Base-by-base conservation (phyloP, 2,329 filamentous ascomycete genomes). In the Apiospora marii region DNA sequence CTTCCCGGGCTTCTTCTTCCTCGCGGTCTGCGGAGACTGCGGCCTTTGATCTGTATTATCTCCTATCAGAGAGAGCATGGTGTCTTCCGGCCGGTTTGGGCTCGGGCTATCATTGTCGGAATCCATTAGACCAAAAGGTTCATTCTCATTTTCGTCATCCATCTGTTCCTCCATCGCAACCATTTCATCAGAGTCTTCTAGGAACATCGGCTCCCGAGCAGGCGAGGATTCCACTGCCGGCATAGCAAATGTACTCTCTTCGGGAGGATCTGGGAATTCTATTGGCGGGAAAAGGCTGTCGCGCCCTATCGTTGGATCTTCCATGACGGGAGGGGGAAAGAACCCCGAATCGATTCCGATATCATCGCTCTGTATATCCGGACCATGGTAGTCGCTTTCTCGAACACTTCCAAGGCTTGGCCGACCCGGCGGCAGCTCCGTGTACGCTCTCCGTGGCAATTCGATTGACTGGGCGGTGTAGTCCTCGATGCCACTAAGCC, bases 401-500 rank as follows among this genome's bases (percentile, higher is more conserved):
- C 86, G 83, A 70, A 85, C 80, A 73, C 86, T 89, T 0, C 85
- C 88, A 74, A 91, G 80, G 76, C 84, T 85, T 37, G 79, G 80
- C 70, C 84, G 81, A 14, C 87, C 88, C 43, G 87, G 77, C 4
- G 84, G 83, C 67, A 84, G 81, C 72, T 90, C 87, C 70, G 82
- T 87, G 49, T 82, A 77, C 22, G 85, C 86, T 68, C 90, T 83
- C 41, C 90, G 84, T 10, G 89, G 87, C 68, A 91, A 77, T 80
- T 92, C 91, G 41, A 92, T 85, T 1, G 90, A 91, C 73, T 87
- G 86, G 53, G 87, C 80, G 0, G 90, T 92, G 74, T 86, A 85
- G 37, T 91, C 88, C 71, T 91, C 89, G 34, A 92, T 77, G 13
- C 85, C 83, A 44, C 87, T 86, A 69, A 88, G 85, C 70, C 83